A percentile compares a stretch with the other conserved stretches of the same genome.
Conservation (phyloP, 805 yeast species). For the Schwanniomyces occidentalis region DNA sequence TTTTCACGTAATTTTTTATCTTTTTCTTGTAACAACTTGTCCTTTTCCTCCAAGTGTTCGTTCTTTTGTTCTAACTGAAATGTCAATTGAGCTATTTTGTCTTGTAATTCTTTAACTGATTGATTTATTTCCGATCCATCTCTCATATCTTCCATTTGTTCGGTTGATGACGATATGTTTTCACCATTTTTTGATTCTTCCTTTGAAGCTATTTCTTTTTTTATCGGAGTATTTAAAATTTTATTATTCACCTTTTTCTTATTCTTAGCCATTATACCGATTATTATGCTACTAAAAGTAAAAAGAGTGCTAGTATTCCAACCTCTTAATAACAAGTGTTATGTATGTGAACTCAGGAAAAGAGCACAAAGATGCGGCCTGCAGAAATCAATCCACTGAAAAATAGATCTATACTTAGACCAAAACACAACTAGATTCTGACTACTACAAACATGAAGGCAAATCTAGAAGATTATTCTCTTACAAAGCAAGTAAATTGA, state of each 20-base stretch:
- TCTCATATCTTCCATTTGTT: constrained; percentile 2
- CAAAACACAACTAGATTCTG: too few species aligned
- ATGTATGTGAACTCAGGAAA: too few species aligned
- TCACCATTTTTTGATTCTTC: neutral
- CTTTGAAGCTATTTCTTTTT: neutral
- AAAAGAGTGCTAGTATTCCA: too few species aligned
- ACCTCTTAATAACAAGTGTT: too few species aligned
- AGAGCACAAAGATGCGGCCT: too few species aligned
- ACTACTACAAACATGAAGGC: too few species aligned
- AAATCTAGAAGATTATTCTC: too few species aligned
- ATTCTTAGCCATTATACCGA: constrained; percentile 15
- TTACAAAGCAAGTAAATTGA: too few species aligned
- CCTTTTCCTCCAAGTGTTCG: constrained; percentile 1
- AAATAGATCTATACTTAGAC: too few species aligned
- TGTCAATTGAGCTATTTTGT: constrained; percentile 6
- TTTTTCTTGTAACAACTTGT: constrained; percentile 2
- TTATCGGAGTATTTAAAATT: neutral
- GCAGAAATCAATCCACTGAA: too few species aligned
- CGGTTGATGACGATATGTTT: neutral
- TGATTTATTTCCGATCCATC: neutral
- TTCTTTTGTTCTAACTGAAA: constrained; percentile 5
- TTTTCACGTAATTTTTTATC: neutral
- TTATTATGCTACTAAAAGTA: neutral
- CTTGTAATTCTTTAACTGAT: constrained; percentile 1
- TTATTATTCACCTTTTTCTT: constrained; percentile 15